These are phyloP conservation scores for Orychophragmus violaceus DNA, from an alignment of 345 rosid species.

Conservation along the genomic window DNA sequence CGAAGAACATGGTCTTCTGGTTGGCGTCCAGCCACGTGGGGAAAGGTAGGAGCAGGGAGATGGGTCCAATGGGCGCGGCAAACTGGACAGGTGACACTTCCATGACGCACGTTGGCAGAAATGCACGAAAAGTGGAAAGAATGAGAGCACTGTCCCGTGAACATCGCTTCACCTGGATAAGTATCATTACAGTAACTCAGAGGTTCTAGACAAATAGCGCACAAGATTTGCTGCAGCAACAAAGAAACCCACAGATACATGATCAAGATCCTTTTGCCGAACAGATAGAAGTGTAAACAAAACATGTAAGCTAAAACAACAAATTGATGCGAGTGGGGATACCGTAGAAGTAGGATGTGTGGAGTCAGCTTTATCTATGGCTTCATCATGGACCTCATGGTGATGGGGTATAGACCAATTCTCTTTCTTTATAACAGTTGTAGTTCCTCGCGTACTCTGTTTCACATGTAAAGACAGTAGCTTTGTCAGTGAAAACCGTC, in stretches of 20 bases:
- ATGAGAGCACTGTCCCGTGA: slow-evolving; percentile 88
- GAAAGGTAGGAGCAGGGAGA: slow-evolving; percentile 61
- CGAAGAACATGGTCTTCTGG: slow-evolving; percentile 56
- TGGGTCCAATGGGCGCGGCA: slow-evolving; percentile 93
- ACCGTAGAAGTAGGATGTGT: slow-evolving; percentile 41
- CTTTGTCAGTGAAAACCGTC: background rate
- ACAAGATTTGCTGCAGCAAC: slow-evolving; percentile 44
- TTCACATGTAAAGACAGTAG: background rate
- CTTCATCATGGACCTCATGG: slow-evolving; percentile 15
- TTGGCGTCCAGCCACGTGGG: slow-evolving; percentile 31
- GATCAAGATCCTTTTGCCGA: background rate
- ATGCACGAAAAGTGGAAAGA: slow-evolving; percentile 78
- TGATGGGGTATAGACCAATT: slow-evolving; percentile 12
- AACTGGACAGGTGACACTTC: slow-evolving; percentile 80
- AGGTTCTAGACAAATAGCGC: slow-evolving; percentile 79
- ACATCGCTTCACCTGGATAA: slow-evolving; percentile 44
- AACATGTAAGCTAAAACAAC: background rate
- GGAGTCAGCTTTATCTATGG: slow-evolving; percentile 32
- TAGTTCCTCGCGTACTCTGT: slow-evolving; percentile 1
- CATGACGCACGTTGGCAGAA: slow-evolving; percentile 83
- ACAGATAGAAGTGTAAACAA: background rate
- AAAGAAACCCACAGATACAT: background rate
- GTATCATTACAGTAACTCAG: slow-evolving; percentile 42
- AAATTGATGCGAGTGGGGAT: background rate
- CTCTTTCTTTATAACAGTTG: slow-evolving; percentile 4